phyloP scores from a whole-genome alignment of 2,329 filamentous ascomycete genomes.

The Fusarium phyllophilum region DNA sequence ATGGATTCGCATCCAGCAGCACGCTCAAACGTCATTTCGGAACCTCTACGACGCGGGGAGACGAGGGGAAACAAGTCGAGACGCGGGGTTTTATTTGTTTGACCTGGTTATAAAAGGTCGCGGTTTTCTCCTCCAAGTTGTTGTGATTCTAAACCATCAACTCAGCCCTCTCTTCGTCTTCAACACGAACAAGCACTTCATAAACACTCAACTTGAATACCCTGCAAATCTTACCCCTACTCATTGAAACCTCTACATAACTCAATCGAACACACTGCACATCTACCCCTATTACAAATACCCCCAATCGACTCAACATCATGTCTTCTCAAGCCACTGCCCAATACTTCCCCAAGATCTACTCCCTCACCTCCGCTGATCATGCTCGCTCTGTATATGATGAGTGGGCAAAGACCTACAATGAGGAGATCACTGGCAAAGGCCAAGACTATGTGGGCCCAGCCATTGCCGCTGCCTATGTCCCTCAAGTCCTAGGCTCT shows the following conservation, averaged over 20 bases:
- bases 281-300: background rate
- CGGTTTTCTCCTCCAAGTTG: conserved; percentile 19
- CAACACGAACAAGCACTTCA: conserved; percentile 19
- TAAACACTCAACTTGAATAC: conserved; percentile 1
- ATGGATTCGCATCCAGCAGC: conserved; percentile 27
- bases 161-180: conserved; percentile 8
- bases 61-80: conserved; percentile 13
- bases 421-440: conserved; percentile 48
- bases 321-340: conserved; percentile 40
- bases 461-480: conserved; percentile 48
- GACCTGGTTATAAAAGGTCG: conserved; percentile 24
- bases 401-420: conserved; percentile 51
- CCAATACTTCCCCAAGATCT: conserved; percentile 42
- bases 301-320: conserved; percentile 13
- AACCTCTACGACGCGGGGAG: conserved; percentile 29
- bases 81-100: conserved; percentile 22
- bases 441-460: conserved; percentile 57
- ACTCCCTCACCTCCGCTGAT: conserved; percentile 41
- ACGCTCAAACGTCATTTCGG: conserved; percentile 38
- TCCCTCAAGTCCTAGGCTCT: conserved; percentile 46
- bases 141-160: conserved; percentile 11
- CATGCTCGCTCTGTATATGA: conserved; percentile 49
- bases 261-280: background rate
- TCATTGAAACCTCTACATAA: background rate
- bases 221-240: background rate